Conservation (phyloP, 75 land plant genomes). For the Azolla pinnata region DNA sequence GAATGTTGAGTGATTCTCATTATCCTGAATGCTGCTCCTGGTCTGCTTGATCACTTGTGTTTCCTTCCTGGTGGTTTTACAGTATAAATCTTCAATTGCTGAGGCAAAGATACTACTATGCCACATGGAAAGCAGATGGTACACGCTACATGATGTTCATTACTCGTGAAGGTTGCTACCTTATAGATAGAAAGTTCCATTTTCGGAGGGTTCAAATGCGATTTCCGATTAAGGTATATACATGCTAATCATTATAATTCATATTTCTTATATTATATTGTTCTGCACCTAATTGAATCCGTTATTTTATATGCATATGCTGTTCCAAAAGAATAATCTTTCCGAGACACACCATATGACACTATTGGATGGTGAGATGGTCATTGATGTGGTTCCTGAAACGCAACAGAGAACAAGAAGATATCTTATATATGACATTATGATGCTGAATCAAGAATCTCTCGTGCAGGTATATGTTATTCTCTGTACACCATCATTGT, state of each 20-base stretch:
- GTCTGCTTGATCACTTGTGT: too few species aligned
- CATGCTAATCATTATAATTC: neutral
- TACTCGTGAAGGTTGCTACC: constrained; percentile 71
- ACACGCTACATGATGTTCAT: constrained; percentile 98
- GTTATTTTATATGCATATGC: too few species aligned
- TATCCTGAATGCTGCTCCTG: neutral
- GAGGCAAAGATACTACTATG: constrained; percentile 93
- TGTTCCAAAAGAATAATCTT: too few species aligned
- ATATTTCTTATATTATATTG: too few species aligned
- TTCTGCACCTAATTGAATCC: too few species aligned
- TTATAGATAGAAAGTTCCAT: constrained; percentile 80
- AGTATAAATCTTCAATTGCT: constrained; percentile 73
- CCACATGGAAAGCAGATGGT: constrained; percentile 99
- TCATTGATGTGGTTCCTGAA: constrained; percentile 70
- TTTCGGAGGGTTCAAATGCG: constrained; percentile 92
- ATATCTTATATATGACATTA: constrained; percentile 85
- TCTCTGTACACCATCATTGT: neutral
- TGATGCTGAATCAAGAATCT: constrained; percentile 54
- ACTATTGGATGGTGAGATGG: constrained; percentile 92
- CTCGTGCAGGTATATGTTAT: constrained; percentile 48
- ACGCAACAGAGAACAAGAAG: constrained; percentile 53
- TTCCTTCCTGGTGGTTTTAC: too few species aligned
- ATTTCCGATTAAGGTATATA: constrained; percentile 33
- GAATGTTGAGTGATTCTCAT: too few species aligned
- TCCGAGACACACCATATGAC: constrained; percentile 49